phyloP scores from a whole-genome alignment of 2,329 filamentous ascomycete genomes.

The Tolypocladium pustulatum region DNA sequence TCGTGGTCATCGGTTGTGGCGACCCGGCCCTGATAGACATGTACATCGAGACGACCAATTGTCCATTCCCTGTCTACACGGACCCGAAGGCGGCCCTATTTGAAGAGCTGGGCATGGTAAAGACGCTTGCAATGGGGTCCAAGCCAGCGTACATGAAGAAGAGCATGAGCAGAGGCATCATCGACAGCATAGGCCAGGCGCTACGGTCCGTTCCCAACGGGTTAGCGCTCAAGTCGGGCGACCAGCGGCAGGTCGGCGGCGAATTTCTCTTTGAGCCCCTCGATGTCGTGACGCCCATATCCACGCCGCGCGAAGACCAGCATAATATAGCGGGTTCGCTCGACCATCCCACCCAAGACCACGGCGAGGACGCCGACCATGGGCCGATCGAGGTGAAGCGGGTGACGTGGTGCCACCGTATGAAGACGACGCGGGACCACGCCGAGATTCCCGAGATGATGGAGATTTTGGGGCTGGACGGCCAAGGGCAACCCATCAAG shows the following conservation, averaged over 20 bases:
- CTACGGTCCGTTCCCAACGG: conserved; percentile 47
- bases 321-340: conserved; percentile 1
- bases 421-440: conserved; percentile 71
- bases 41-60: conserved; percentile 53
- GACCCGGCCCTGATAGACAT: conserved; percentile 55
- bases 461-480: conserved; percentile 48
- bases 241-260: conserved; percentile 60
- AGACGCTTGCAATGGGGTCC: conserved; percentile 47
- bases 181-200: conserved; percentile 46
- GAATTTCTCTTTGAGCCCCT: conserved; percentile 65
- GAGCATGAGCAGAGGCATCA: conserved; percentile 37
- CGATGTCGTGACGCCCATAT: conserved; percentile 31
- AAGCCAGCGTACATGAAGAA: conserved; percentile 55
- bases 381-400: conserved; percentile 39
- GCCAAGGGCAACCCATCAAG: conserved; percentile 24
- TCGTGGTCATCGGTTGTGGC: conserved; percentile 65
- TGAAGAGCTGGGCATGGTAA: conserved; percentile 56
- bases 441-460: conserved; percentile 58
- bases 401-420: conserved; percentile 72
- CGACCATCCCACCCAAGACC: conserved; percentile 7
- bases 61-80: conserved; percentile 66
- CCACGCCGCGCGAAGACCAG: conserved; percentile 23
- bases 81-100: conserved; percentile 61
- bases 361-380: conserved; percentile 14
- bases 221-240: conserved; percentile 51